phyloP scores from a whole-genome alignment of 768 basidiomycete species.

The Cystofilobasidium ferigula region DNA sequence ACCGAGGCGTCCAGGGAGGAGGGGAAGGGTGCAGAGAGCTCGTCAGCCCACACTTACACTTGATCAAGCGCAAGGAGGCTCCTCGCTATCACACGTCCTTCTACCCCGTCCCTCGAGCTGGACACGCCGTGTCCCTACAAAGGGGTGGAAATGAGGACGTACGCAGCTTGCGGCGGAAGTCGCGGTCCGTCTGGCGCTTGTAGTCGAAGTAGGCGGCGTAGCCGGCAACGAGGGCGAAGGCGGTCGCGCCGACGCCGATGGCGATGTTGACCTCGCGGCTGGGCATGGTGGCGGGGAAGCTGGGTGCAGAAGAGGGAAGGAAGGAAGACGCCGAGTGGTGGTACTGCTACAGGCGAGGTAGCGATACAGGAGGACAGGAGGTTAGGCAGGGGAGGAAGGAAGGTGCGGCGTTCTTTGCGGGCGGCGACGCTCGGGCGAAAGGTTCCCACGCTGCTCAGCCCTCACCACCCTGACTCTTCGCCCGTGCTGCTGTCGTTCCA shows the following conservation, averaged over 20 bases:
- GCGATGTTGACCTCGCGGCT: constrained; percentile 30
- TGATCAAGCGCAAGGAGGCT: too few species aligned
- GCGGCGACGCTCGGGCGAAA: too few species aligned
- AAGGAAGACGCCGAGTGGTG: background rate
- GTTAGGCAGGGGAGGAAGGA: constrained; percentile 42
- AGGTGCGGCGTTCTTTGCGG: constrained; percentile 5
- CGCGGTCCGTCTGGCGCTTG: constrained; percentile 71
- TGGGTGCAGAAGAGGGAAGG: background rate
- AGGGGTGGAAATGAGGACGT: constrained; percentile 38
- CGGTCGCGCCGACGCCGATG: constrained; percentile 29
- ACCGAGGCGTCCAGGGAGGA: background rate
- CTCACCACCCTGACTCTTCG: too few species aligned
- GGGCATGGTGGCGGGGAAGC: background rate
- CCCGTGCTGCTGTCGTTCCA: too few species aligned
- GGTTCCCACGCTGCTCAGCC: too few species aligned
- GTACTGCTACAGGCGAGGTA: background rate
- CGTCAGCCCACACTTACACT: background rate
- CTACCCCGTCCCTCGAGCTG: too few species aligned
- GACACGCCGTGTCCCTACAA: too few species aligned
- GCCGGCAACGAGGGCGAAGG: constrained; percentile 42
- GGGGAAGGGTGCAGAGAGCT: too few species aligned
- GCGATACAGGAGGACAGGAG: constrained; percentile 3
- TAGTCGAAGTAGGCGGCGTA: constrained; percentile 94
- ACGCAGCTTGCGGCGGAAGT: constrained; percentile 83
- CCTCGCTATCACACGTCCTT: too few species aligned